Conservation (phyloP, 2,329 filamentous ascomycete genomes). For the Pestalotiopsis sp. region DNA sequence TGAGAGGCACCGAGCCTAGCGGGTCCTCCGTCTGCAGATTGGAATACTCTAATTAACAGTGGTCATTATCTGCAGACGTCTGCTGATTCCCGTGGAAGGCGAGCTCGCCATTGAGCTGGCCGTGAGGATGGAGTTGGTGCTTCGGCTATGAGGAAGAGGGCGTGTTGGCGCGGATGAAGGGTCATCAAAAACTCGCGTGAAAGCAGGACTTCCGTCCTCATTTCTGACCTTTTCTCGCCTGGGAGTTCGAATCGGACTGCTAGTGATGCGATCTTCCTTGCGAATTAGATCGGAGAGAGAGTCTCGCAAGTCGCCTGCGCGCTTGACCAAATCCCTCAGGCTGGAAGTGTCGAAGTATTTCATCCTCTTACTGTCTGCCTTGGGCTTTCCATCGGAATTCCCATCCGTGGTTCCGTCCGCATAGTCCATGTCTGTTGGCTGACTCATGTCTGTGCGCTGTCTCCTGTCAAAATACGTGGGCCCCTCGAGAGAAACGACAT, state of each 20-base stretch:
- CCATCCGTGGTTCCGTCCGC: conserved; percentile 27
- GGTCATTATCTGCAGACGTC: conserved; percentile 65
- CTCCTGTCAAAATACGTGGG: conserved; percentile 59
- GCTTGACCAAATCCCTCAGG: conserved; percentile 64
- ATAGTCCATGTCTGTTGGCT: conserved; percentile 37
- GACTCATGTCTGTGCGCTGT: conserved; percentile 41
- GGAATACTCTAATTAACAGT: conserved; percentile 44
- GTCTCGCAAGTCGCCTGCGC: conserved; percentile 60
- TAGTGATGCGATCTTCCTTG: conserved; percentile 56
- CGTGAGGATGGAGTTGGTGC: conserved; percentile 52
- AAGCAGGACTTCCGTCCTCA: conserved; percentile 63
- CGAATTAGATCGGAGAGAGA: conserved; percentile 60
- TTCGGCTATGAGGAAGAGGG: conserved; percentile 51
- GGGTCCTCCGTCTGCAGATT: background rate
- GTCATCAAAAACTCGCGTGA: conserved; percentile 66
- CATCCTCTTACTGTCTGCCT: conserved; percentile 43
- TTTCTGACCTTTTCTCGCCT: conserved; percentile 41
- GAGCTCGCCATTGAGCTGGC: conserved; percentile 52
- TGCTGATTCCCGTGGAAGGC: conserved; percentile 48
- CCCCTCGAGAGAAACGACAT: conserved; percentile 62
- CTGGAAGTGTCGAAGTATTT: conserved; percentile 70
- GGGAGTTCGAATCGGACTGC: conserved; percentile 54
- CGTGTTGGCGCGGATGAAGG: conserved; percentile 56
- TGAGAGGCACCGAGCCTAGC: no score
- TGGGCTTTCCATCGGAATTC: conserved; percentile 22